phyloP scores from a whole-genome alignment of 148 eudicot genomes.

The Spergularia bocconei region DNA sequence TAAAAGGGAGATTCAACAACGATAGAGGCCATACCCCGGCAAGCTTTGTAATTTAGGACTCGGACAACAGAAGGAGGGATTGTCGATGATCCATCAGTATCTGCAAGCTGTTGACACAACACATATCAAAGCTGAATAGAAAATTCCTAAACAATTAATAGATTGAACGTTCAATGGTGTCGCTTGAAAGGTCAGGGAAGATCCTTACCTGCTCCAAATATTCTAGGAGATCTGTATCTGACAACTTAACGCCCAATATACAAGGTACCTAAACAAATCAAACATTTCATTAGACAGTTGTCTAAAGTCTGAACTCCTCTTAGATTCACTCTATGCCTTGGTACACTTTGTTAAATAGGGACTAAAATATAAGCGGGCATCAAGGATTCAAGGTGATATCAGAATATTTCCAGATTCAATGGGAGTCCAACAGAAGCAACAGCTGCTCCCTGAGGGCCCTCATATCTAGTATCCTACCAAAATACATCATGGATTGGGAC shows the following conservation, averaged over 20 bases:
- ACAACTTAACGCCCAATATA: conserved; percentile 79
- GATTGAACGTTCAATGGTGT: background rate
- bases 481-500: no score
- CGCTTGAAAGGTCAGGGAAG: conserved; percentile 4
- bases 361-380: background rate
- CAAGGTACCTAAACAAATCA: conserved; percentile 74
- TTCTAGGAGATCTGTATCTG: conserved; percentile 78
- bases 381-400: no score
- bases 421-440: background rate
- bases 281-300: background rate
- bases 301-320: background rate
- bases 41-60: conserved; percentile 77
- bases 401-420: no score
- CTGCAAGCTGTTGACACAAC: conserved; percentile 66
- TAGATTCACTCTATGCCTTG: background rate
- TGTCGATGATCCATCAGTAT: conserved; percentile 92
- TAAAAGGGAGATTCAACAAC: background rate
- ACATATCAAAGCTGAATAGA: conserved; percentile 13
- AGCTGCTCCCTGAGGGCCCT: no score
- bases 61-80: conserved; percentile 83
- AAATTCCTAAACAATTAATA: background rate
- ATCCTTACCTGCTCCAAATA: conserved; percentile 74
- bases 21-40: conserved; percentile 64
- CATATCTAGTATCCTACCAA: no score
- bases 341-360: background rate